Evolutionary conservation across 352 stramenopile species (phyloP), one percentile per base, ranked within the genome.

Genomic region (Globisporangium megalacanthum): DNA sequence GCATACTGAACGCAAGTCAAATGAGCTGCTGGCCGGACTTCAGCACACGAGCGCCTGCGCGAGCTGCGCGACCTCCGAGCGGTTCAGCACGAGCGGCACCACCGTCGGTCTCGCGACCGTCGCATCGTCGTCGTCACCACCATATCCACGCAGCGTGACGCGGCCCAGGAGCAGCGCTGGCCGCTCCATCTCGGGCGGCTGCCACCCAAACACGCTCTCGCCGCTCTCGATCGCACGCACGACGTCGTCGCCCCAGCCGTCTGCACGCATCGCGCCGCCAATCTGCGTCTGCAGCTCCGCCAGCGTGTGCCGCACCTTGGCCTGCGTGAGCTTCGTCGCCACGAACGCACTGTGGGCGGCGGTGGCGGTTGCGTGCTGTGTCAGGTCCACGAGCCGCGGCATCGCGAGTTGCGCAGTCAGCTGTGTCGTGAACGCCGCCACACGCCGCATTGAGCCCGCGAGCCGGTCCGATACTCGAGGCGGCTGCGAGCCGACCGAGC

Each of bases 201-300:
- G 71, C 77, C 74, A 92, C n/a, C 79, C 82, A 58, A 92, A 92
- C 25, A 88, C 69, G 10, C 65, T 84, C 56, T 92, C 82, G 10
- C 79, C 82, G 2, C 63, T 64, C 25, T 64, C 61, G 52, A 92
- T 89, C 9, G 82, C 79, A 37, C 65, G 70, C 17, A 70, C 81
- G n/a, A 88, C 59, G 29, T 88, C 74, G 14, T 72, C 62, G 37
- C 72, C 65, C 77, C 78, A 88, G 14, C 79, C 79, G 45, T 85
- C 76, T 29, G 75, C 69, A 17, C 64, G 63, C 63, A 78, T 69
- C 17, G 66, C 64, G 1, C 47, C 53, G 47, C 77, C 73, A 25
- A 89, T 69, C 39, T 74, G 68, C 37, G 68, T 47, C 33, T 73
- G 77, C 53, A 92, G 57, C 7, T 73, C 65, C 22, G 37, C 49